Conservation (phyloP, 2,329 filamentous ascomycete species). For the Leptographium galeiforme region DNA sequence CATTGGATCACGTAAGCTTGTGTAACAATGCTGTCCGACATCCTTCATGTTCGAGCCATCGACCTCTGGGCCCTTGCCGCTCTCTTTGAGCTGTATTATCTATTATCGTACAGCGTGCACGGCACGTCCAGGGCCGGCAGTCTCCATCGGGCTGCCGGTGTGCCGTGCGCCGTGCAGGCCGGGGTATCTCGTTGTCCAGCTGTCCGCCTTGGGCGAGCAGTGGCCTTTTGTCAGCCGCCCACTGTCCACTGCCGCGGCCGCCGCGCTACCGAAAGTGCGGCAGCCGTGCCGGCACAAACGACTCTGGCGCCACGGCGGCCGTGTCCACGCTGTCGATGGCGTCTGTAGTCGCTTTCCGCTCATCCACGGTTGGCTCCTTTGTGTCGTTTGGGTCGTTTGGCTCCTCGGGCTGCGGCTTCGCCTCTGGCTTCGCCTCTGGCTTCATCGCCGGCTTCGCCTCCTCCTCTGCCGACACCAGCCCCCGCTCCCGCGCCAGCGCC, state of each 20-base stretch:
- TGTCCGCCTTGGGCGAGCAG: no score
- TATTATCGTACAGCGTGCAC: neutral
- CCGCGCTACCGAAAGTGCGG: conserved; percentile 33
- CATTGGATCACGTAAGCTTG: no score
- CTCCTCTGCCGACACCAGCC: conserved; percentile 24
- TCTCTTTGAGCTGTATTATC: neutral
- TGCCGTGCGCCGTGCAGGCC: no score
- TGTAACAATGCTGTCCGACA: no score
- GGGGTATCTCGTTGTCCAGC: no score
- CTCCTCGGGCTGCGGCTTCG: neutral
- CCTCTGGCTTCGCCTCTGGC: neutral
- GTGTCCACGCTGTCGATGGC: conserved; percentile 4
- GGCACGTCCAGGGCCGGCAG: neutral
- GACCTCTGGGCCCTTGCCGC: no score
- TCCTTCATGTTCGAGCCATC: no score
- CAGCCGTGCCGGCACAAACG: conserved; percentile 45
- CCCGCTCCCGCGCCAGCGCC: conserved; percentile 35
- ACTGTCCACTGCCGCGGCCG: neutral
- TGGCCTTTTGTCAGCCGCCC: neutral
- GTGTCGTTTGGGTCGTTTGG: neutral
- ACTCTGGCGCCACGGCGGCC: neutral
- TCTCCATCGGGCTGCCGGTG: neutral
- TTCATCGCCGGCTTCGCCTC: conserved; percentile 5
- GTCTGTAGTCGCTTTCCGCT: neutral
- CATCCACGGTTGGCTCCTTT: no score